Evolutionary conservation across 2,329 filamentous ascomycete species (phyloP).

Genomic region (Calonectria multiphialidica): DNA sequence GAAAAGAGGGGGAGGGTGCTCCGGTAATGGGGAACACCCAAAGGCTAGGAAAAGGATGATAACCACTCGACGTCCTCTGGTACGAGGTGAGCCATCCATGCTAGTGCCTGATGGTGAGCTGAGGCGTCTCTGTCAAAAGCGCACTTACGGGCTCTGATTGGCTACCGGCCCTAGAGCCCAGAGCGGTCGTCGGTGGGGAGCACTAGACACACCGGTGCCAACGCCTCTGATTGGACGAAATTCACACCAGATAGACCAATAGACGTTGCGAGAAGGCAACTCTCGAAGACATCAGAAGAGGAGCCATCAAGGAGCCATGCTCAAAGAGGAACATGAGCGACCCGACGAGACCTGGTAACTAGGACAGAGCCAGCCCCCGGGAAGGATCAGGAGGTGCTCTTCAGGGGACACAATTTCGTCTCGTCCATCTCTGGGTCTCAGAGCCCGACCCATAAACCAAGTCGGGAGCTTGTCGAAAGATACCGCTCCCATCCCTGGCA

Average conservation of each 20-base stretch:
- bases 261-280: slow-evolving; percentile 28
- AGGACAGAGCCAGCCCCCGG: slow-evolving; percentile 16
- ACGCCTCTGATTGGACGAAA: slow-evolving; percentile 38
- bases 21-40: slow-evolving; percentile 29
- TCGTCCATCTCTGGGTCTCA: slow-evolving; percentile 28
- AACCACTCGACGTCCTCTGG: slow-evolving; percentile 39
- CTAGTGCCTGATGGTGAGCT: slow-evolving; percentile 48
- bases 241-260: slow-evolving; percentile 31
- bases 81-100: slow-evolving; percentile 43
- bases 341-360: slow-evolving; percentile 33
- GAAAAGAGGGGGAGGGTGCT: slow-evolving; percentile 22
- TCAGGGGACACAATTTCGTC: slow-evolving; percentile 28
- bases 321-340: slow-evolving; percentile 42
- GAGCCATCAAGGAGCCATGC: slow-evolving; percentile 36
- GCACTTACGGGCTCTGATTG: slow-evolving; percentile 47
- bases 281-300: slow-evolving; percentile 27
- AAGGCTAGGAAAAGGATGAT: slow-evolving; percentile 35
- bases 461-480: slow-evolving; percentile 22
- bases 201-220: slow-evolving; percentile 26
- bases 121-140: slow-evolving; percentile 49
- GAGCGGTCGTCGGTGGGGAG: slow-evolving; percentile 40
- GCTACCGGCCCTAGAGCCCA: slow-evolving; percentile 34
- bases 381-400: slow-evolving; percentile 36
- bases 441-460: slow-evolving; percentile 34
- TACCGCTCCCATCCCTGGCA: slow-evolving; percentile 29